Evolutionary conservation across 2,329 filamentous ascomycete genomes (phyloP), one percentile per base, ranked within the genome.

Genomic region (Arthrinium phaeospermum): DNA sequence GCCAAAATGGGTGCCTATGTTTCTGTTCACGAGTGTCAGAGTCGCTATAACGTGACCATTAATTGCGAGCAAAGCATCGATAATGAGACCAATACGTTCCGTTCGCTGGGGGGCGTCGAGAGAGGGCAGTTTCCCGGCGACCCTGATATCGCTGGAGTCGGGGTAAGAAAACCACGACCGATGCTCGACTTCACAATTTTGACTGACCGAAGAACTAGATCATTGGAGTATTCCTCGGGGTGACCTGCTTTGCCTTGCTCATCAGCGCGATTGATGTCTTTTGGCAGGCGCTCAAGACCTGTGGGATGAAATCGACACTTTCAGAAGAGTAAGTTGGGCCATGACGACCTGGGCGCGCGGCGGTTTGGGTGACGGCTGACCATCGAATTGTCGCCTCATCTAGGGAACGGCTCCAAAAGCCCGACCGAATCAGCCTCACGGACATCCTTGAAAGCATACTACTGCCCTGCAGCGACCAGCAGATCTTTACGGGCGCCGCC

Each of bases 401-500:
- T 6, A 49, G 71, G 53, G 69, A 67, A 47, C 44, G 12, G 41
- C 34, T 41, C 16, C 45, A 44, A 0, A 12, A 64, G 46, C 57
- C 30, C 22, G 44, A 57, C 30, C 67, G 70, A 5, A 69, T 68
- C 24, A 78, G 75, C 67, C 41, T 80, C n/a, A 74, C 80, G 8
- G 77, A 79, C 27, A 77, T 82, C 27, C 70, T 80, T 16, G 80
- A 83, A 70, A 74, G 78, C 4, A 70, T 82, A 16, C 75, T 83
- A 34, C 69, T 80, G 34, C 76, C 76, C 53, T 82, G 80, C 71
- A 82, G 80, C 70, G 80, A 83, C 72, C 81, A 82, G 72, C 81
- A 83, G 64, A 74, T 83, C 67, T 82, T 83, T 73, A 83, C 81
- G 1, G 81, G 81, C 22, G 81, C 77, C 0, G 81, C 81, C 8